These are phyloP conservation scores for Potentilla sterilis DNA, from an alignment of 306 rosid genomes.

Conservation along the genomic window DNA sequence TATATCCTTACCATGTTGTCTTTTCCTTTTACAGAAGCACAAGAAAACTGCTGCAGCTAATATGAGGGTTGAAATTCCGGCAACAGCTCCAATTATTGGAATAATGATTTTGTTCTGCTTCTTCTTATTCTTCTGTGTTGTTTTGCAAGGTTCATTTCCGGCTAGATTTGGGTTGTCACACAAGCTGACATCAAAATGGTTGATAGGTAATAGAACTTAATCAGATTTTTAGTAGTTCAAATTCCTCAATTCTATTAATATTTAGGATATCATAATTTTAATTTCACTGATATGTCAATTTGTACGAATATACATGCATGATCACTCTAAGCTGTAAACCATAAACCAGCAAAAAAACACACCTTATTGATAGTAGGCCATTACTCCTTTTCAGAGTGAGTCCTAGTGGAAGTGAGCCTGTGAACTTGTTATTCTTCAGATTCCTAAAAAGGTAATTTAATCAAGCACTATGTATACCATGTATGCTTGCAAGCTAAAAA, in stretches of 20 bases:
- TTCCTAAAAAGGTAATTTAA: conserved; percentile 17
- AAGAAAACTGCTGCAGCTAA: conserved; percentile 12
- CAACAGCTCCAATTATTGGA: conserved; percentile 43
- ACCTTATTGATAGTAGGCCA: conserved; percentile 44
- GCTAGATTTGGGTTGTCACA: conserved; percentile 35
- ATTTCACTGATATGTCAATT: neutral
- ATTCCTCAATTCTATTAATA: no score
- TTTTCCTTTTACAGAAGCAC: conserved; percentile 13
- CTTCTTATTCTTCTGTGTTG: neutral
- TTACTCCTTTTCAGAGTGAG: conserved; percentile 37
- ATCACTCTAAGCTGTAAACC: neutral
- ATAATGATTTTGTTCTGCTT: conserved; percentile 19
- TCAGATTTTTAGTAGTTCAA: neutral
- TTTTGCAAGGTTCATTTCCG: conserved; percentile 32
- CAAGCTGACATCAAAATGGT: conserved; percentile 19
- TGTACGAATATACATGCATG: neutral
- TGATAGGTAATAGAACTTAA: neutral
- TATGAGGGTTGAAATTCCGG: conserved; percentile 33
- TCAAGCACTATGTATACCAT: neutral
- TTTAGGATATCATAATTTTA: no score
- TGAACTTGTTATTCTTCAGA: conserved; percentile 41
- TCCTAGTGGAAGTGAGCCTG: conserved; percentile 35
- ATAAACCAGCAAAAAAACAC: neutral
- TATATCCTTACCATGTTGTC: conserved; percentile 4
- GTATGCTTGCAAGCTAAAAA: neutral